Percentiles rank a stretch among this genome's conserved stretches.
These are phyloP conservation scores for Hypocreales sp. DNA, from an alignment of 2,329 filamentous ascomycete species.

Conservation along the genomic window DNA sequence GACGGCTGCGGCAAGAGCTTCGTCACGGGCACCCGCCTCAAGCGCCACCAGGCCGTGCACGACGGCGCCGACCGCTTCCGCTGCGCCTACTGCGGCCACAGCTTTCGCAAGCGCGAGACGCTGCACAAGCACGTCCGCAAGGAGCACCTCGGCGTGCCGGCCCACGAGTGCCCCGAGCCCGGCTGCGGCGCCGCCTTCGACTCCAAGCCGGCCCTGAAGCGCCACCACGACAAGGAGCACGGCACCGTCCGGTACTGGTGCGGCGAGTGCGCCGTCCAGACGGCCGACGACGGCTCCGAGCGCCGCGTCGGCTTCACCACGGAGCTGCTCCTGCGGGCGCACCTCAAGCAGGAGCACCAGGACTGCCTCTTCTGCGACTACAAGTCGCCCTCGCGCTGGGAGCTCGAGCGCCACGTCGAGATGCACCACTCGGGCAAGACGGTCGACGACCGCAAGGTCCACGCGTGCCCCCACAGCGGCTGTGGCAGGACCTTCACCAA, in stretches of 20 bases:
- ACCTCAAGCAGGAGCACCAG: slow-evolving; percentile 60
- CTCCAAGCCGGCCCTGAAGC: slow-evolving; percentile 51
- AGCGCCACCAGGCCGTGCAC: slow-evolving; percentile 65
- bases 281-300: slow-evolving; percentile 21
- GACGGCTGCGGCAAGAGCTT: slow-evolving; percentile 67
- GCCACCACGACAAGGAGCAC: slow-evolving; percentile 58
- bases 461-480: slow-evolving; percentile 48
- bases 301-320: slow-evolving; percentile 51
- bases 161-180: slow-evolving; percentile 51
- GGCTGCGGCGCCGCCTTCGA: slow-evolving; percentile 58
- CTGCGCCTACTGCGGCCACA: slow-evolving; percentile 61
- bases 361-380: slow-evolving; percentile 61
- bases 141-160: slow-evolving; percentile 56
- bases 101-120: slow-evolving; percentile 78
- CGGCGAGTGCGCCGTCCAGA: slow-evolving; percentile 44
- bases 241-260: slow-evolving; percentile 60
- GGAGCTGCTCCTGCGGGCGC: slow-evolving; percentile 52
- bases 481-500: slow-evolving; percentile 71
- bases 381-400: slow-evolving; percentile 48
- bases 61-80: slow-evolving; percentile 55
- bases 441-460: slow-evolving; percentile 47
- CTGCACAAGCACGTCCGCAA: slow-evolving; percentile 68
- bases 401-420: slow-evolving; percentile 65
- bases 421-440: slow-evolving; percentile 52
- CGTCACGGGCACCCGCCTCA: slow-evolving; percentile 61